Evolutionary conservation across 225 moss, liverwort and hornwort genomes (phyloP).

Genomic region (Antitrichia curtipendula): DNA sequence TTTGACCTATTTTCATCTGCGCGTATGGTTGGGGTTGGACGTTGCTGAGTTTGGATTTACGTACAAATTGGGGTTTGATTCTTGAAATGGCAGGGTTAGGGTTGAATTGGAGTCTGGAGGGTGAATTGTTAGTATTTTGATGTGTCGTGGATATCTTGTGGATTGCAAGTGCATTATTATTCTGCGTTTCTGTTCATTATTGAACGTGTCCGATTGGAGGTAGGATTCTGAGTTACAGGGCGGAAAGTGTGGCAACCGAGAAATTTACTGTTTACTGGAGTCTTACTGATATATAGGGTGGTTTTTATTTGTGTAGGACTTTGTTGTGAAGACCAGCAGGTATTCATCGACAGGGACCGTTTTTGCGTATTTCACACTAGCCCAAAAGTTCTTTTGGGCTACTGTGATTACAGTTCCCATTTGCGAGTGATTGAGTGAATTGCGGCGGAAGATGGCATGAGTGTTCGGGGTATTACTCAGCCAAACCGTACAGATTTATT

Average conservation of each 20-base stretch:
- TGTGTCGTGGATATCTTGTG: not conserved
- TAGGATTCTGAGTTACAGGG: not conserved
- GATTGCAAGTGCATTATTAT: not conserved
- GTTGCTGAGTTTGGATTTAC: not conserved
- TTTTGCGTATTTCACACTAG: not conserved
- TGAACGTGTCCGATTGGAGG: not conserved
- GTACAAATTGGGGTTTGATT: not conserved
- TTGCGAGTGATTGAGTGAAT: not conserved
- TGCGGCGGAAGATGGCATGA: conserved; percentile 7
- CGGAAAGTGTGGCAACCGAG: not conserved
- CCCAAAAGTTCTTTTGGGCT: not conserved
- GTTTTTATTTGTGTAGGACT: not conserved
- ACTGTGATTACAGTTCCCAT: not conserved
- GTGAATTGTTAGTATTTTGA: not conserved
- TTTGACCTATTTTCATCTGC: not conserved
- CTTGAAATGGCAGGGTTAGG: not conserved
- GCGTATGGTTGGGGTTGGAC: not conserved
- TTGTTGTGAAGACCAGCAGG: not conserved
- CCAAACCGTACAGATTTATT: not conserved
- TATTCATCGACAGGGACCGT: not conserved
- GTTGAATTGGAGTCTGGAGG: not conserved
- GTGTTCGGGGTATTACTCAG: not conserved
- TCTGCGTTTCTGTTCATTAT: not conserved
- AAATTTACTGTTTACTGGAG: not conserved
- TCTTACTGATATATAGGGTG: not conserved